phyloP scores from a whole-genome alignment of 345 rosid genomes.

The Euphorbia lathyris region DNA sequence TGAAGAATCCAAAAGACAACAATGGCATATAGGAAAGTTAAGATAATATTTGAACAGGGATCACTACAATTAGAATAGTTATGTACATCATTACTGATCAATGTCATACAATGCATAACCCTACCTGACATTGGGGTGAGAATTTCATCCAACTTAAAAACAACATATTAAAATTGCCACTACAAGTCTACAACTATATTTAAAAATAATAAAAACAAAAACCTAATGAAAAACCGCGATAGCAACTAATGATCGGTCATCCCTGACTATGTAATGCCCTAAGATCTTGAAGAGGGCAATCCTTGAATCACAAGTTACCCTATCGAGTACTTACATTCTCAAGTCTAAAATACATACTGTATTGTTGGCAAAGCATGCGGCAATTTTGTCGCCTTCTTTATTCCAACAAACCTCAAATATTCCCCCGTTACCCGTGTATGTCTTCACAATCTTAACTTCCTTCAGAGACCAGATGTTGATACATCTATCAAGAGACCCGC shows the following conservation, averaged over 20 bases:
- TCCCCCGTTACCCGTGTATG: slow-evolving; percentile 88
- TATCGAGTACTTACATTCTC: slow-evolving; percentile 49
- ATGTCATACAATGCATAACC: slow-evolving; percentile 1
- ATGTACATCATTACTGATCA: slow-evolving; percentile 11
- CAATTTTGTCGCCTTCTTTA: slow-evolving; percentile 93
- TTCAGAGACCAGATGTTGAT: slow-evolving; percentile 91
- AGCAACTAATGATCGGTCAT: neutral
- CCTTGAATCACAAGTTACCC: neutral
- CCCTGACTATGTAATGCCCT: neutral
- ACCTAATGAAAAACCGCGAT: neutral
- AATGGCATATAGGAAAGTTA: neutral
- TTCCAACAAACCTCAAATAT: slow-evolving; percentile 98
- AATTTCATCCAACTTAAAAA: neutral
- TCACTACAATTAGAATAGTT: neutral
- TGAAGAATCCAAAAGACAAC: neutral
- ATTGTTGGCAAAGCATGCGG: slow-evolving; percentile 89
- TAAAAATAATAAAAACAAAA: neutral
- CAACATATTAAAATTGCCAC: neutral
- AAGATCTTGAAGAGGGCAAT: neutral
- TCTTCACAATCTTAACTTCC: slow-evolving; percentile 83
- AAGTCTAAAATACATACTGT: slow-evolving; percentile 86
- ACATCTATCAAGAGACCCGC: slow-evolving; percentile 89
- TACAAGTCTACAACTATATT: neutral
- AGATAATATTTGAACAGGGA: neutral
- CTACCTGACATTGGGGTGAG: neutral